Conservation (phyloP, 2,329 filamentous ascomycete species). For the Stromatinia cepivora region DNA sequence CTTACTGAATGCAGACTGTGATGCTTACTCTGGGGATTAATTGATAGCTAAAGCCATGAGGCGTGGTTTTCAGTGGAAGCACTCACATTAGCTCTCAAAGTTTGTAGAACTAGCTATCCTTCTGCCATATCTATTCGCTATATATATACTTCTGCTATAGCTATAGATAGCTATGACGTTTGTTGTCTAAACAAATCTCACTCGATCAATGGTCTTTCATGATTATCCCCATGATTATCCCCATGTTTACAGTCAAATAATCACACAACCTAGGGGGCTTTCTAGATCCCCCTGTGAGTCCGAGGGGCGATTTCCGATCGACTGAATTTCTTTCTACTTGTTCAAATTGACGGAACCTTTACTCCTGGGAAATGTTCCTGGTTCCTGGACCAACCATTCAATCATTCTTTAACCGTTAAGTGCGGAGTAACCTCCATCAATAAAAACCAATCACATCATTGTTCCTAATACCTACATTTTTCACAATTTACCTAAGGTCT, state of each 20-base stretch:
- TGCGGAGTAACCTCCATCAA: not conserved
- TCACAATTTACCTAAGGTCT: not conserved
- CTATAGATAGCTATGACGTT: slow-evolving; percentile 3
- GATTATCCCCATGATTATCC: not conserved
- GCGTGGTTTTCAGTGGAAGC: not conserved
- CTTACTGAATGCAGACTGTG: not conserved
- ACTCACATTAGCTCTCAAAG: not conserved
- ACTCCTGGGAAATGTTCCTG: slow-evolving; percentile 1
- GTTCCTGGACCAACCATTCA: not conserved
- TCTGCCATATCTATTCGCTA: not conserved
- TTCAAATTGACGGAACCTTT: not conserved
- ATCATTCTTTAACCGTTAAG: not conserved
- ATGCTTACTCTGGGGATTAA: not conserved
- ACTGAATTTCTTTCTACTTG: not conserved
- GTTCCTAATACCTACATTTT: not conserved
- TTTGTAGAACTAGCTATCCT: not conserved
- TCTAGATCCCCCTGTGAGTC: too few species aligned
- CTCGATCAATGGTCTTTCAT: not conserved
- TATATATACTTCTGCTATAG: not conserved
- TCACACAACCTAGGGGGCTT: not conserved
- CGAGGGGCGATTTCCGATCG: not conserved
- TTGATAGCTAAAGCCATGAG: not conserved
- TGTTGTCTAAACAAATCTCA: not conserved
- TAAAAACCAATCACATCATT: not conserved
- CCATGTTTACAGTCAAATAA: not conserved